Evolutionary conservation across 306 rosid species (phyloP), one percentile per base, ranked within the genome.

Genomic region (Trifolium subterraneum): DNA sequence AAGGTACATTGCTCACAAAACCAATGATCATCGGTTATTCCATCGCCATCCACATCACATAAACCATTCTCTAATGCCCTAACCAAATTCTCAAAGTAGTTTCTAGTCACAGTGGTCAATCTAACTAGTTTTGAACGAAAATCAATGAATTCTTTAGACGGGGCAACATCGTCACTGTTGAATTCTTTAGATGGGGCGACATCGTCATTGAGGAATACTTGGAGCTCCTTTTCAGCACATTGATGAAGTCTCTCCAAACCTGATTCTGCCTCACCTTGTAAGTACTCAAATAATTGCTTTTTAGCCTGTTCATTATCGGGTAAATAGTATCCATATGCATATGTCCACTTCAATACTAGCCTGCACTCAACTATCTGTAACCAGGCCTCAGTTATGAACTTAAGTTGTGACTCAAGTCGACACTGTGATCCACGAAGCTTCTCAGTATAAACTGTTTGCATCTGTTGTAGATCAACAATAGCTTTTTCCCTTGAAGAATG

Each of bases 321-420:
- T 75, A 94, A 85, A 80, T 94, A 94, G 82, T 54, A 94, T 13
- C 99, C 99, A 80, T 94, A 94, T 9, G 99, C 96, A 83, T 94
- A 94, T 1, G 99, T 94, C 99, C 99, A 94, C 80, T 94, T 94
- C 74, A 94, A 89, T 54, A 91, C 97, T 74, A 96, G 84, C 77
- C 99, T 90, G 74, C 99, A 94, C 81, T 94, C 99, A 59, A 94
- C 99, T 62, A 94, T 94, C 99, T 94, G 99, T 76, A 91, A 86
- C 99, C 99, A 94, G 11, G 99, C 97, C 81, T 94, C 99, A 6
- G 91, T 92, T 38, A 94, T 94, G 85, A 94, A 94, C 86, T 94
- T 92, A 64, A 94, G 93, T 85, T 90, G 96, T 23, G 97, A 87
- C 84, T 92, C 96, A 47, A 97, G 99, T 86, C 89, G 96, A 86